Evolutionary conservation across 148 eudicot species (phyloP), one percentile per base, ranked within the genome.

Genomic region (Drosera capensis): DNA sequence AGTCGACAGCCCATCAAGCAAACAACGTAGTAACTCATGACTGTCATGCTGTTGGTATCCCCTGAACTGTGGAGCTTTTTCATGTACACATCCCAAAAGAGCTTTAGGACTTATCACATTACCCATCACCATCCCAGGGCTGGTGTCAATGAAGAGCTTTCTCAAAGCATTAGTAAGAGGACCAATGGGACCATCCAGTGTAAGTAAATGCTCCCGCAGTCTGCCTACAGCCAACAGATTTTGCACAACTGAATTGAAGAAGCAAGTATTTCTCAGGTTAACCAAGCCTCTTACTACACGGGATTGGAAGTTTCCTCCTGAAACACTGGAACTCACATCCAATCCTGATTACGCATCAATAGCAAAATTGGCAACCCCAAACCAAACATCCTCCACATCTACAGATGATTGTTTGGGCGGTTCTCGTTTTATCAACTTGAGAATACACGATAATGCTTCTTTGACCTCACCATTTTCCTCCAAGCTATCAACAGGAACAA

Each of bases 11-110:
- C 81, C 93, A 69, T 90, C 97, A 51, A 90, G 84, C 73, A 90
- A 72, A 61, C 63, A 84, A 20, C 79, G 94, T 41, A 90, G 93
- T 54, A 90, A 58, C 56, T 90, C 97, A 48, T 90, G 97, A 58
- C 97, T 90, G 65, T 90, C 97, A 31, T 90, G 93, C 58, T 90
- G 97, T 43, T 80, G 82, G 59, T 50, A 75, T 46, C 97, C 97
- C 60, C 75, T 76, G 62, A 84, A 90, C 43, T 90, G 95, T 45
- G 97, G 84, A 63, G 93, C 84, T 64, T 67, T 84, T 3, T 75
- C 63, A 59, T 85, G 78, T 36, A 88, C 45, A 62, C 75, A 62
- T 12, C 79, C 86, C 58, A 88, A 78, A 15, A 88, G 63, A 38
- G 94, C 52, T 61, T 52, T 72, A 14, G 97, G 97, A 46, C 65